phyloP scores from a whole-genome alignment of 163 green algal species.

The Coccomyxa subellipsoidea region DNA sequence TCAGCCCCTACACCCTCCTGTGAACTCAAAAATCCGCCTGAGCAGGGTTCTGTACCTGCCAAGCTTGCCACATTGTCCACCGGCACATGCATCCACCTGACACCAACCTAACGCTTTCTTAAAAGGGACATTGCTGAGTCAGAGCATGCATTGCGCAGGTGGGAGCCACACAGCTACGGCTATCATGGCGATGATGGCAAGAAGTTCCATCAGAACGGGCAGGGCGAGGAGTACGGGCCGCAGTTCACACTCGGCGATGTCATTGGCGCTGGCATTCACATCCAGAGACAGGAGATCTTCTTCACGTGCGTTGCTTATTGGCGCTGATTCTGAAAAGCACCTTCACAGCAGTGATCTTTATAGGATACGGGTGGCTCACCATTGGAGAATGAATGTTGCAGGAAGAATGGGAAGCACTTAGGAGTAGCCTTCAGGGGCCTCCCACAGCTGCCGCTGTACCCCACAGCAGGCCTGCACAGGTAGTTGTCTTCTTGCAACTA shows the following conservation, averaged over 20 bases:
- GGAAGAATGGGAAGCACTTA: conserved; percentile 64
- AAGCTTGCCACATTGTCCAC: too few species aligned
- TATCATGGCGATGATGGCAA: conserved; percentile 86
- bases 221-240: conserved; percentile 52
- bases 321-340: too few species aligned
- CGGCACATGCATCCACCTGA: too few species aligned
- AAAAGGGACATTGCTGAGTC: neutral
- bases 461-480: conserved; percentile 80
- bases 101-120: too few species aligned
- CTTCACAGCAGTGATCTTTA: too few species aligned
- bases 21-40: neutral
- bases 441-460: conserved; percentile 46
- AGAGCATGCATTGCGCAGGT: conserved; percentile 46
- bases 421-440: conserved; percentile 52
- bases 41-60: too few species aligned
- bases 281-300: conserved; percentile 78
- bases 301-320: conserved; percentile 66
- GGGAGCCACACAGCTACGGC: conserved; percentile 78
- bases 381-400: too few species aligned
- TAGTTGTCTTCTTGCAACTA: neutral
- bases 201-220: conserved; percentile 48
- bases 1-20: too few species aligned
- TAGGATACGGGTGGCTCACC: too few species aligned
- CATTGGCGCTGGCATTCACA: conserved; percentile 77
- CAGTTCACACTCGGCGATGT: conserved; percentile 67